Percentiles rank a stretch among this genome's conserved stretches.
phyloP scores from a whole-genome alignment of 2,329 filamentous ascomycete species.

The Penicillium sp. region DNA sequence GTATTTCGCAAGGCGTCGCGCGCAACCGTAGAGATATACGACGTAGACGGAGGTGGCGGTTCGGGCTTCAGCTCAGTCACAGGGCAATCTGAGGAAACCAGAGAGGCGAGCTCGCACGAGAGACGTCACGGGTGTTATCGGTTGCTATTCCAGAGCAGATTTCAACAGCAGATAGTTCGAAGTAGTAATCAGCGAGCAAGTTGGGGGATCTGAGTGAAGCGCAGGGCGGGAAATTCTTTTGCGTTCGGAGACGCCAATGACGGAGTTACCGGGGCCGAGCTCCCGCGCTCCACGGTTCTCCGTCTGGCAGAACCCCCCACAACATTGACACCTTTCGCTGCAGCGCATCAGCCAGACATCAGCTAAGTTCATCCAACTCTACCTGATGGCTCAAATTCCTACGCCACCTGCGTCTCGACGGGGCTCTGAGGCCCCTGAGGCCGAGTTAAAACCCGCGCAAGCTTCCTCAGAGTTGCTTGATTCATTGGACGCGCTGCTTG shows the following conservation, averaged over 20 bases:
- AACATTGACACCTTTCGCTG: not conserved
- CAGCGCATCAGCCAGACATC: not conserved
- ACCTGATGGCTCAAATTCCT: constrained; percentile 32
- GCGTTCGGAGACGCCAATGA: constrained; percentile 33
- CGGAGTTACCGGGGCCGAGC: constrained; percentile 39
- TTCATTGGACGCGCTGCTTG: constrained; percentile 41
- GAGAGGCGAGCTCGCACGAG: not conserved
- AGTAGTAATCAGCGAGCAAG: constrained; percentile 2
- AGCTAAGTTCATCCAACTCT: not conserved
- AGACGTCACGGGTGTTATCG: not conserved
- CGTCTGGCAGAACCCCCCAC: not conserved
- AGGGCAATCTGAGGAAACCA: not conserved
- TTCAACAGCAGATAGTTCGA: not conserved
- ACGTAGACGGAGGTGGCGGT: constrained; percentile 17
- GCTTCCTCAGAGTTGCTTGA: constrained; percentile 28
- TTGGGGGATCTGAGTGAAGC: constrained; percentile 8
- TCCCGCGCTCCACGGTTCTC: constrained; percentile 16
- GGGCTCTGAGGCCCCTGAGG: constrained; percentile 27
- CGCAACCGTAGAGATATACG: constrained; percentile 1
- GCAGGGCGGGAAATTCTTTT: constrained; percentile 38
- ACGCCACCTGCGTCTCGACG: constrained; percentile 36
- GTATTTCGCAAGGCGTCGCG: constrained; percentile 1
- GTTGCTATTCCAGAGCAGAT: not conserved
- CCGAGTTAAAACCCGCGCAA: constrained; percentile 17
- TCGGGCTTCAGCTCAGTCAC: constrained; percentile 3